Conservation (phyloP, 2,329 filamentous ascomycete species). For the Talaromyces funiculosus region DNA sequence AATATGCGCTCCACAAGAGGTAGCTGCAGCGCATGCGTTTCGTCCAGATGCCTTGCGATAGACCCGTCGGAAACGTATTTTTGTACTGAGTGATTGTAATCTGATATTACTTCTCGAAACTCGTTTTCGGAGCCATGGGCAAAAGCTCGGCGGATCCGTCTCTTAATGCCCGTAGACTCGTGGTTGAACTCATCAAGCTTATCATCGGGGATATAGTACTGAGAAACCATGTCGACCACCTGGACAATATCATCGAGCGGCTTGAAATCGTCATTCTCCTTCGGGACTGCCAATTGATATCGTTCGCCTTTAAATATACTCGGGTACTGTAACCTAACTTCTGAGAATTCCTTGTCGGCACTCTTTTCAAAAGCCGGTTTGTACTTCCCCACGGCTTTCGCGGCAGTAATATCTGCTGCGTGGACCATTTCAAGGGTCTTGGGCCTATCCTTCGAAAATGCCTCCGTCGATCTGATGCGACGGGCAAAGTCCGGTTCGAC, state of each 20-base stretch:
- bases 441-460: constrained; percentile 39
- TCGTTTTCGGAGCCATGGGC: constrained; percentile 62
- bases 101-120: constrained; percentile 66
- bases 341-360: constrained; percentile 31
- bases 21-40: constrained; percentile 62
- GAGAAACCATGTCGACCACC: constrained; percentile 63
- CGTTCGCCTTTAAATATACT: constrained; percentile 65
- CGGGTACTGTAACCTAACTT: constrained; percentile 76
- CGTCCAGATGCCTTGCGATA: constrained; percentile 65
- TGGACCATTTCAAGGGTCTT: constrained; percentile 43
- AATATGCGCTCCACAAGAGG: constrained; percentile 74
- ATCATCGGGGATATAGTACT: constrained; percentile 70
- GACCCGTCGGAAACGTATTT: constrained; percentile 63
- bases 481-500: constrained; percentile 42
- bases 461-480: constrained; percentile 39
- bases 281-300: constrained; percentile 71
- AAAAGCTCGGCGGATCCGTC: constrained; percentile 69
- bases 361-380: constrained; percentile 46
- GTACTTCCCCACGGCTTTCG: constrained; percentile 44
- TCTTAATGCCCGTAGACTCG: constrained; percentile 66
- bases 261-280: constrained; percentile 69
- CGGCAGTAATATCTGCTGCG: constrained; percentile 44
- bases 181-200: constrained; percentile 64
- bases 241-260: constrained; percentile 63
- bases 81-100: constrained; percentile 70